Evolutionary conservation across 2,329 filamentous ascomycete genomes (phyloP).

Genomic region (Microdochium nivale): DNA sequence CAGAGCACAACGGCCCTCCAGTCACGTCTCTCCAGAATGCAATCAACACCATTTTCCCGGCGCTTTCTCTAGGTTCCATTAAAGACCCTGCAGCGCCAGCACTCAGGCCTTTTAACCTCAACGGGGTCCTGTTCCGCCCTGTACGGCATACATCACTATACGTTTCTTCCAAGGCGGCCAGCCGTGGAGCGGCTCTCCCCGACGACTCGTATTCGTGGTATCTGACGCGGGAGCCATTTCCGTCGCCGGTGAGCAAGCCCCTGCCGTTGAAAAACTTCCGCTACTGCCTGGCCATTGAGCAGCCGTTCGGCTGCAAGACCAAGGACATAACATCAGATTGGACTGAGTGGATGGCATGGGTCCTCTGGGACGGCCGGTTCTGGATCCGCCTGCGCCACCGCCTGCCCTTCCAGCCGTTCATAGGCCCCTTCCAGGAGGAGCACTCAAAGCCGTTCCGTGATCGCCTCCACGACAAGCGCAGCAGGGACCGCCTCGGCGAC

Average conservation of each 20-base stretch:
- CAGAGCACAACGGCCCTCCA: conserved; percentile 33
- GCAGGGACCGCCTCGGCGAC: conserved; percentile 26
- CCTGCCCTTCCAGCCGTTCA: conserved; percentile 28
- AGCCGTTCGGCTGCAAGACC: conserved; percentile 3
- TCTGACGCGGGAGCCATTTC: conserved; percentile 37
- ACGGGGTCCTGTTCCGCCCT: conserved; percentile 32
- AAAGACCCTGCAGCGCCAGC: background rate
- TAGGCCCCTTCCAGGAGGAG: conserved; percentile 36
- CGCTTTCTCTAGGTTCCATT: conserved; percentile 19
- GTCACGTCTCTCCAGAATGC: conserved; percentile 34
- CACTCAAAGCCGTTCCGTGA: conserved; percentile 40
- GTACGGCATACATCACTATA: background rate
- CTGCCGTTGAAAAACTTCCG: conserved; percentile 14
- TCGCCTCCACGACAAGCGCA: conserved; percentile 21
- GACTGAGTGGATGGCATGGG: conserved; percentile 22
- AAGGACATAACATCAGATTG: conserved; percentile 7
- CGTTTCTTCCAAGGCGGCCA: background rate
- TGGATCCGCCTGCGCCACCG: conserved; percentile 45
- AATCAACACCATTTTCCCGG: conserved; percentile 40
- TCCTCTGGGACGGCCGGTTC: conserved; percentile 51
- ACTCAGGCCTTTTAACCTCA: conserved; percentile 39
- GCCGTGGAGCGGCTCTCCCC: conserved; percentile 1
- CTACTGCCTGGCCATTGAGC: conserved; percentile 7
- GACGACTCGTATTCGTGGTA: conserved; percentile 27
- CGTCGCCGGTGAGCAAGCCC: conserved; percentile 22